Evolutionary conservation across 2,329 filamentous ascomycete species (phyloP).

Genomic region (Magnaporthales sp.): DNA sequence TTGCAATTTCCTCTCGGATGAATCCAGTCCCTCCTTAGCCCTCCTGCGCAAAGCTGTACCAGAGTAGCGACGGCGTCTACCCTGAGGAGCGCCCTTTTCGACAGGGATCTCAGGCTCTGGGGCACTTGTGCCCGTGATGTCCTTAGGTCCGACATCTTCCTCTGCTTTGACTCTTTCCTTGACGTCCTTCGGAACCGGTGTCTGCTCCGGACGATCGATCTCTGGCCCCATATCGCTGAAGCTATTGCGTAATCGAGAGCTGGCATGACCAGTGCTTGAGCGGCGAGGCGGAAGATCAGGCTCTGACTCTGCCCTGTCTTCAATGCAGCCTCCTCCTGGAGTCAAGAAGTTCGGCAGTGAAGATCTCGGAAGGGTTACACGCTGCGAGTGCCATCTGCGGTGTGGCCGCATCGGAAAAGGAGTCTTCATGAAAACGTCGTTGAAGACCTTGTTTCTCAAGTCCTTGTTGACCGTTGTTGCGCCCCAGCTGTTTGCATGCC

Average conservation of each 20-base stretch:
- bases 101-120: conserved; percentile 50
- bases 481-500: conserved; percentile 67
- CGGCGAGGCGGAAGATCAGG: background rate
- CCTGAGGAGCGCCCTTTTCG: conserved; percentile 26
- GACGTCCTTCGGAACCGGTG: background rate
- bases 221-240: conserved; percentile 8
- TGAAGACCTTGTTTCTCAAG: conserved; percentile 82
- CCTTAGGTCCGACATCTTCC: conserved; percentile 32
- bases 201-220: background rate
- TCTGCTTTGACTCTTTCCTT: background rate
- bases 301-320: conserved; percentile 1
- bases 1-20: conserved; percentile 60
- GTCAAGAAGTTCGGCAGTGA: conserved; percentile 2
- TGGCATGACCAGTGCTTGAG: background rate
- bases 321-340: background rate
- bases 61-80: conserved; percentile 60
- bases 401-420: conserved; percentile 40
- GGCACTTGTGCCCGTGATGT: conserved; percentile 55
- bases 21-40: conserved; percentile 61
- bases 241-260: conserved; percentile 1
- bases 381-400: conserved; percentile 4
- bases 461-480: conserved; percentile 85
- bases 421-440: conserved; percentile 82
- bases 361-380: conserved; percentile 6
- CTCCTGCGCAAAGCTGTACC: conserved; percentile 73